Conservation (phyloP, 2,329 filamentous ascomycete genomes). For the Pseudogymnoascus verrucosus region DNA sequence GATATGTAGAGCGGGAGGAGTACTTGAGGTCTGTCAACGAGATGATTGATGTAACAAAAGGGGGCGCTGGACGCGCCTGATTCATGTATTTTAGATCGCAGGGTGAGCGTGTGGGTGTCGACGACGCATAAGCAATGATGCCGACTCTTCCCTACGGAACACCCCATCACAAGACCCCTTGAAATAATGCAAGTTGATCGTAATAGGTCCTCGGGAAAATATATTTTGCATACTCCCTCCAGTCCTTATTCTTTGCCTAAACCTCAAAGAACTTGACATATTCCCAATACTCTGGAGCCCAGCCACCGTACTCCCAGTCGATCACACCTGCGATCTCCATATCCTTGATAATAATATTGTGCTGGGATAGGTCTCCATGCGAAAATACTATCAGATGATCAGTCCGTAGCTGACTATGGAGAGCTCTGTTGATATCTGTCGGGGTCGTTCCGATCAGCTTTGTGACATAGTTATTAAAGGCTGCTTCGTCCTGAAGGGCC, state of each 20-base stretch:
- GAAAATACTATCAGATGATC: slow-evolving; percentile 36
- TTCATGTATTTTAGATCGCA: neutral
- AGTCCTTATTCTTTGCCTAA: neutral
- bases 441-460: neutral
- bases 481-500: neutral
- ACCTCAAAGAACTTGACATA: slow-evolving; percentile 11
- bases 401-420: neutral
- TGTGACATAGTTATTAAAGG: neutral
- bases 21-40: neutral
- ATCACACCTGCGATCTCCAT: slow-evolving; percentile 20
- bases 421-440: neutral
- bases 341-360: slow-evolving; percentile 37
- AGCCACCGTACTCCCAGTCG: slow-evolving; percentile 15
- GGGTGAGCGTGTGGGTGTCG: neutral
- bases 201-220: neutral
- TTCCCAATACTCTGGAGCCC: slow-evolving; percentile 15
- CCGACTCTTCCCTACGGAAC: neutral
- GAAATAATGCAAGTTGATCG: neutral
- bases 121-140: neutral
- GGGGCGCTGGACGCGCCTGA: neutral
- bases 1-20: neutral
- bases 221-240: neutral
- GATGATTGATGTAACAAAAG: neutral
- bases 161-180: neutral
- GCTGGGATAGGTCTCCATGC: slow-evolving; percentile 40